Percentiles rank a stretch among this genome's conserved stretches.
Evolutionary conservation across 371 early-diverging fungal species (phyloP).

Genomic region (Haplosporangium sp.): DNA sequence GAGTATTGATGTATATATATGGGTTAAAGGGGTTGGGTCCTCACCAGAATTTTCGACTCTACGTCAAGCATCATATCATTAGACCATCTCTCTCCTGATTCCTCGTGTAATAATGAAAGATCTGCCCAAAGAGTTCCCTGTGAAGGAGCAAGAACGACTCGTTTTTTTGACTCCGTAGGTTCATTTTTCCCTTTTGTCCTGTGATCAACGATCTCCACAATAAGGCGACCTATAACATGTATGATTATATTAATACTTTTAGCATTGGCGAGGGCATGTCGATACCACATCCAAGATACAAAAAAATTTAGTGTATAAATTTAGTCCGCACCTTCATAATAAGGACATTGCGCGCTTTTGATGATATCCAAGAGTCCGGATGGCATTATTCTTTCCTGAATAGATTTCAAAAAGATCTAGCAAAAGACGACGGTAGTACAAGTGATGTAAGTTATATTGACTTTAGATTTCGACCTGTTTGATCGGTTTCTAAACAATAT

Average conservation of each 20-base stretch:
- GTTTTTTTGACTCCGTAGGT: slow-evolving; percentile 41
- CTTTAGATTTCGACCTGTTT: too few relatives aligned
- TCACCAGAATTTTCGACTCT: slow-evolving; percentile 70
- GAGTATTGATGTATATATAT: background rate
- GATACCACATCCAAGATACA: too few relatives aligned
- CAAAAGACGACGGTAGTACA: background rate
- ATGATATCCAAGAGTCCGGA: slow-evolving; percentile 71
- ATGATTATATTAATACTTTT: background rate
- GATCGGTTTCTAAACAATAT: background rate
- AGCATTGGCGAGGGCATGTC: background rate
- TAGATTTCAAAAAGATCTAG: slow-evolving; percentile 67
- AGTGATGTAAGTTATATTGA: too few relatives aligned
- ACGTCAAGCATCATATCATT: slow-evolving; percentile 65
- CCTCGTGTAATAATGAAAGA: slow-evolving; percentile 67
- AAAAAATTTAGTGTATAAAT: background rate
- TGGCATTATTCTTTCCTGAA: slow-evolving; percentile 67
- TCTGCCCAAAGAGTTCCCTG: slow-evolving; percentile 73
- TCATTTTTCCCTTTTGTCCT: slow-evolving; percentile 43
- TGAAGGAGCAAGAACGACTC: slow-evolving; percentile 66
- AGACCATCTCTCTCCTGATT: slow-evolving; percentile 64
- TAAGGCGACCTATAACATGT: slow-evolving; percentile 59
- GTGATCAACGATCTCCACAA: slow-evolving; percentile 71
- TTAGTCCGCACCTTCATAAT: slow-evolving; percentile 63
- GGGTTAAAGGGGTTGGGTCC: background rate
- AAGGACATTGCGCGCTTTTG: slow-evolving; percentile 68